Base-by-base conservation (phyloP, 1,284 basidiomycete genomes). In the Clitocybe nebularis region DNA sequence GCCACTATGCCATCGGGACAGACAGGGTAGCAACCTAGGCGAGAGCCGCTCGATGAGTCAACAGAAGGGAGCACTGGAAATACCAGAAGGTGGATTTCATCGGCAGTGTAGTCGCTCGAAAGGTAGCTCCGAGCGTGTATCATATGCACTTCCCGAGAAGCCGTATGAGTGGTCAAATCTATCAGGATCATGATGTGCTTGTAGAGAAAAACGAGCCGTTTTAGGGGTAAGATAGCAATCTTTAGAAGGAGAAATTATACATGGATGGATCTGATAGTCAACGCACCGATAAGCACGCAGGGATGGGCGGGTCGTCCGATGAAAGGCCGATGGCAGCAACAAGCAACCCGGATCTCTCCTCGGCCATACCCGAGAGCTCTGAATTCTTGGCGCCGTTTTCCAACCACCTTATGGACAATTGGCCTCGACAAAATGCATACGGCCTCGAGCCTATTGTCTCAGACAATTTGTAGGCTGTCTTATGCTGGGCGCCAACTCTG, bases 161-260 rank as follows among this genome's bases (percentile, higher is more conserved):
- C 29, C 14, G 5, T 13, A 32, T 16, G 5, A 16, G 13, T 30
- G 28, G 28, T 30, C 16, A 11, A 11, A 30, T 11, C 28, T 32
- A 32, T 32, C 14, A 32, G 29, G 19, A 32, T 14, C 29, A 32
- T 16, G 28, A 4, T 30, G 28, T 5, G 28, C 11, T 26, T 30
- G 11, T 4, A 30, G 29, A 32, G 29, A 32, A 13, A 7, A 32
- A 16, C 29, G 19, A 32, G 14, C 29, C 29, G 19, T 32, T 32
- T 32, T 5, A 17, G 29, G 29, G 3, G 29, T 7, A 17, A 11
- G 2, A 14, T 3, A 17, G 3, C 8, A 17, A 32, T 32, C 5
- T 32, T 32, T 32, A 17, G 28, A 5, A 30, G 28, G 28, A n/a
- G 29, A 32, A 17, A 16, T 32, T 32, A 32, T 32, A 32, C 29